Conservation (phyloP, 2,329 filamentous ascomycete genomes). For the Monilinia polystroma region DNA sequence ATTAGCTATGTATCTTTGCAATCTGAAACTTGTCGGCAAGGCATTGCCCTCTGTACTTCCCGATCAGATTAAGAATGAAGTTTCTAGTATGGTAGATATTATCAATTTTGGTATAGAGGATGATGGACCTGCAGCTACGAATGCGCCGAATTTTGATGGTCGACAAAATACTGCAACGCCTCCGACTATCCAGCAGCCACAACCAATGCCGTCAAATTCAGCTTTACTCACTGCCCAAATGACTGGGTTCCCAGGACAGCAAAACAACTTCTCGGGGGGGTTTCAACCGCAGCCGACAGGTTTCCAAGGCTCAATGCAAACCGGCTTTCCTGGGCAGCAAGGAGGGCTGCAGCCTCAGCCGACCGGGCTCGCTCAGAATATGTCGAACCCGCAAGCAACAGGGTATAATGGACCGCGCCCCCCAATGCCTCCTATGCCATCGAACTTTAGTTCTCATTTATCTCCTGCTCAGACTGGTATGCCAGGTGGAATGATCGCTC, state of each 20-base stretch:
- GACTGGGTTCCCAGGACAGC: constrained; percentile 62
- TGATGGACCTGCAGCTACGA: constrained; percentile 58
- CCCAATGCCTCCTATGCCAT: constrained; percentile 81
- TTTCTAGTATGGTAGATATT: constrained; percentile 99
- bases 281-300: constrained; percentile 48
- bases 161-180: constrained; percentile 51
- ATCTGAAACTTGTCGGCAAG: constrained; percentile 86
- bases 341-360: constrained; percentile 64
- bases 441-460: constrained; percentile 63
- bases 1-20: constrained; percentile 97
- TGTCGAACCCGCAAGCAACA: constrained; percentile 68
- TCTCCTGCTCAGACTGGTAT: constrained; percentile 66
- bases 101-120: constrained; percentile 93
- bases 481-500: constrained; percentile 47
- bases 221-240: constrained; percentile 65
- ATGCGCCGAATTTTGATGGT: constrained; percentile 69
- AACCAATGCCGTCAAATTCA: constrained; percentile 71
- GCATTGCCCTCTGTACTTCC: constrained; percentile 72
- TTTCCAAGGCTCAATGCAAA: constrained; percentile 49
- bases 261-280: constrained; percentile 43
- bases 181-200: constrained; percentile 64
- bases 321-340: constrained; percentile 56
- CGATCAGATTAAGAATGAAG: constrained; percentile 89
- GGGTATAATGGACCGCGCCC: constrained; percentile 79
- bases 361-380: constrained; percentile 64